Conservation (phyloP, 768 basidiomycete genomes). For the Suillus lakei region DNA sequence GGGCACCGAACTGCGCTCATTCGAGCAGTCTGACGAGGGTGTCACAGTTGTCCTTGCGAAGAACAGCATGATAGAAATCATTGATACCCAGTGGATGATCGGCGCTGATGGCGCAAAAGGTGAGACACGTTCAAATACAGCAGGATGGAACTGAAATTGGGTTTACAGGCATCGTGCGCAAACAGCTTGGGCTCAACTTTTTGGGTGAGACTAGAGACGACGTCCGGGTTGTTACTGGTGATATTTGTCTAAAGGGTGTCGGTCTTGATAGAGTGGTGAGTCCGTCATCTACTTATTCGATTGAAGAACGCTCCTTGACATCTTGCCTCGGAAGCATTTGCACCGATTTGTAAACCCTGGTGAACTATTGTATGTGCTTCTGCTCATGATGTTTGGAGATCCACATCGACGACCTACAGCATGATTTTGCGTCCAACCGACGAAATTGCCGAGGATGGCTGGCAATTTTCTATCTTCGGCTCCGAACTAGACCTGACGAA, state of each 20-base stretch:
- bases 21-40: slow-evolving; percentile 37
- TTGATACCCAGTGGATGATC: slow-evolving; percentile 12
- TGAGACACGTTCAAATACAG: background rate
- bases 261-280: slow-evolving; percentile 44
- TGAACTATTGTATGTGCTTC: background rate
- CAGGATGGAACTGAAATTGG: background rate
- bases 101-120: slow-evolving; percentile 21
- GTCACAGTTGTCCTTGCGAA: slow-evolving; percentile 26
- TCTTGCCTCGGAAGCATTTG: background rate
- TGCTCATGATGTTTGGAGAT: background rate
- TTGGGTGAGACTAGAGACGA: slow-evolving; percentile 35
- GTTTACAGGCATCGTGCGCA: slow-evolving; percentile 5
- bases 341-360: slow-evolving; percentile 47
- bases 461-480: slow-evolving; percentile 15
- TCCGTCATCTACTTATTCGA: background rate
- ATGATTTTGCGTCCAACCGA: slow-evolving; percentile 18
- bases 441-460: slow-evolving; percentile 24
- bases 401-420: background rate
- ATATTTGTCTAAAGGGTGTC: slow-evolving; percentile 39
- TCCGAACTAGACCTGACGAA: slow-evolving; percentile 18
- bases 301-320: background rate
- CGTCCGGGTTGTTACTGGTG: slow-evolving; percentile 29
- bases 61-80: background rate
- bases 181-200: slow-evolving; percentile 12
- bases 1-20: slow-evolving; percentile 35